Conservation (phyloP, 2,329 filamentous ascomycete genomes). For the Penicillium sp. region DNA sequence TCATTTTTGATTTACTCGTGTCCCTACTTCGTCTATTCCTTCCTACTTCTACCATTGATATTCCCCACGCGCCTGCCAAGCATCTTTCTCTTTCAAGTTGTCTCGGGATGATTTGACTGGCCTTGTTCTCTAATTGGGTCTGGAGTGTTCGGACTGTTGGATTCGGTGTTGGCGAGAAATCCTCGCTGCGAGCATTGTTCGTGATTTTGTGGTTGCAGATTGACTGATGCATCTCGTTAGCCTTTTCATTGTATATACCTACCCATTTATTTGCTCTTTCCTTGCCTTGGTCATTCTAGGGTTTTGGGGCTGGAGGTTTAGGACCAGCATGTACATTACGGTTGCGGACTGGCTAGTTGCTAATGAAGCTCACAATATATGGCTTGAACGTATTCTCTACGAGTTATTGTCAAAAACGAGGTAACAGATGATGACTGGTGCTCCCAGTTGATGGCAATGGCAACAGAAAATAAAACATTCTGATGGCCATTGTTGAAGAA, state of each 20-base stretch:
- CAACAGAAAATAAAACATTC: no score
- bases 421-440: no score
- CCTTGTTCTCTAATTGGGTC: neutral
- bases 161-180: slow-evolving; percentile 3
- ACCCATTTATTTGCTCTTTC: slow-evolving; percentile 1
- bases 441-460: no score
- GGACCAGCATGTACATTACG: slow-evolving; percentile 13
- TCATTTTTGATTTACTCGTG: slow-evolving; percentile 2
- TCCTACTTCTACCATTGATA: neutral
- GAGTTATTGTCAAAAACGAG: neutral
- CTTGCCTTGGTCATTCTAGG: neutral
- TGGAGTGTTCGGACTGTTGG: neutral
- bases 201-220: neutral
- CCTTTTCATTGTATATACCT: slow-evolving; percentile 11
- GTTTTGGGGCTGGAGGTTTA: neutral
- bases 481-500: neutral
- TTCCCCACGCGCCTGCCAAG: neutral
- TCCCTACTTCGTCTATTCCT: neutral
- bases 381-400: neutral
- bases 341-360: slow-evolving; percentile 3
- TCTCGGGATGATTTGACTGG: neutral
- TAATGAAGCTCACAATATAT: slow-evolving; percentile 2
- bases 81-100: neutral
- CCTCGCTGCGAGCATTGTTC: slow-evolving; percentile 1
- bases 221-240: slow-evolving; percentile 4